Evolutionary conservation across 768 basidiomycete genomes (phyloP), one percentile per base, ranked within the genome.

Genomic region (Suillus placidus): DNA sequence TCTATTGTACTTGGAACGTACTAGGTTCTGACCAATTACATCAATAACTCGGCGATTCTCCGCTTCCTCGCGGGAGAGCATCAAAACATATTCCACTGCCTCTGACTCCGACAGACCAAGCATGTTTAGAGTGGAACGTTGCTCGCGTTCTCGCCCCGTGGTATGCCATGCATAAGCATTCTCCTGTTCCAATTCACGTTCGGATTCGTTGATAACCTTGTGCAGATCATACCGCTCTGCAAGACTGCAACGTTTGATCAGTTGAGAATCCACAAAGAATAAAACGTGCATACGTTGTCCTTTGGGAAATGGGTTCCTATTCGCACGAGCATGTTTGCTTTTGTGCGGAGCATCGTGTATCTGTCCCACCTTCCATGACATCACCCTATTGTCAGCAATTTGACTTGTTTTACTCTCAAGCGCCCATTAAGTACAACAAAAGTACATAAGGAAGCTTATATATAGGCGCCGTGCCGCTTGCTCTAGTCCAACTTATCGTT

Each of bases 31-130:
- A n/a, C n/a, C n/a, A n/a, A n/a, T n/a, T n/a, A n/a, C n/a, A n/a
- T n/a, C n/a, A n/a, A n/a, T n/a, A n/a, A n/a, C n/a, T n/a, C n/a
- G n/a, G n/a, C n/a, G n/a, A n/a, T n/a, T n/a, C n/a, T n/a, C n/a
- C n/a, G n/a, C n/a, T n/a, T n/a, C n/a, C n/a, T n/a, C n/a, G n/a
- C n/a, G n/a, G n/a, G n/a, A n/a, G n/a, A n/a, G n/a, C n/a, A n/a
- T n/a, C n/a, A n/a, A n/a, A n/a, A n/a, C n/a, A n/a, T n/a, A n/a
- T n/a, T n/a, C n/a, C n/a, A n/a, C n/a, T n/a, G n/a, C n/a, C 70
- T 93, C 93, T 2, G 76, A 76, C 70, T 95, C 93, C 64, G 82
- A 87, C 47, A 94, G 77, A 3, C 93, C 93, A 4, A 95, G 82
- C 23, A 77, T 76, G 40, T 86, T 80, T 30, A 94, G 74, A 13